A percentile compares a stretch with the other conserved stretches of the same genome.
Evolutionary conservation across 495 filamentous ascomycete species (phyloP).

Genomic region (Darksidea phi): DNA sequence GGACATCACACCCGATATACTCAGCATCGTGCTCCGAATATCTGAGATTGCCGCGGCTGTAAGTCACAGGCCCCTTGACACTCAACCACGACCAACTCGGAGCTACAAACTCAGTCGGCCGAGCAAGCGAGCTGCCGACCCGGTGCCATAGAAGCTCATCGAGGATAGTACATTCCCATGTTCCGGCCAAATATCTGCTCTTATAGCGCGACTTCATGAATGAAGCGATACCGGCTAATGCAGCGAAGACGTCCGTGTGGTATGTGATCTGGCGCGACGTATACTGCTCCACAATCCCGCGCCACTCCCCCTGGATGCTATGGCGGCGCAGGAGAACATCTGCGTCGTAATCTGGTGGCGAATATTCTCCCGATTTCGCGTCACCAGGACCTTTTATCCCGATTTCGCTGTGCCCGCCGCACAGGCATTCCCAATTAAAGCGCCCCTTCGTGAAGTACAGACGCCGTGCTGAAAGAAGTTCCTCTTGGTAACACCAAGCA

Average conservation of each 20-base stretch:
- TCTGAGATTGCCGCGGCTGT: neutral
- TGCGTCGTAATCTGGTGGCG: neutral
- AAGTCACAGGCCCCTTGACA: neutral
- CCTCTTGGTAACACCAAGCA: neutral
- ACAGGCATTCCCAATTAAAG: neutral
- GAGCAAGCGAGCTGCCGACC: neutral
- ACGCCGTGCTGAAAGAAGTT: neutral
- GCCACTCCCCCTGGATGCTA: neutral
- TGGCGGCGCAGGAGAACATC: neutral
- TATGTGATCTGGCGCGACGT: neutral
- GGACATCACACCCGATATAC: neutral
- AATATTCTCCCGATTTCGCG: neutral
- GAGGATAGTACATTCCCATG: neutral
- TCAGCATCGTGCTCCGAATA: neutral
- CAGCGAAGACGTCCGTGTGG: neutral
- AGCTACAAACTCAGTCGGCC: neutral
- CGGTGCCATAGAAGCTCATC: neutral
- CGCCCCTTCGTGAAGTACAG: neutral
- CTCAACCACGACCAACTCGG: neutral
- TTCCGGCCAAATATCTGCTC: neutral
- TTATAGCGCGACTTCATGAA: neutral
- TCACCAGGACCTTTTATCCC: neutral
- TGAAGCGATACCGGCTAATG: neutral
- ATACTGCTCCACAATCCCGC: neutral
- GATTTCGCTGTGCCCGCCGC: neutral